Base-by-base conservation (phyloP, 2,329 filamentous ascomycete species). In the Rhynchosporium agropyri region DNA sequence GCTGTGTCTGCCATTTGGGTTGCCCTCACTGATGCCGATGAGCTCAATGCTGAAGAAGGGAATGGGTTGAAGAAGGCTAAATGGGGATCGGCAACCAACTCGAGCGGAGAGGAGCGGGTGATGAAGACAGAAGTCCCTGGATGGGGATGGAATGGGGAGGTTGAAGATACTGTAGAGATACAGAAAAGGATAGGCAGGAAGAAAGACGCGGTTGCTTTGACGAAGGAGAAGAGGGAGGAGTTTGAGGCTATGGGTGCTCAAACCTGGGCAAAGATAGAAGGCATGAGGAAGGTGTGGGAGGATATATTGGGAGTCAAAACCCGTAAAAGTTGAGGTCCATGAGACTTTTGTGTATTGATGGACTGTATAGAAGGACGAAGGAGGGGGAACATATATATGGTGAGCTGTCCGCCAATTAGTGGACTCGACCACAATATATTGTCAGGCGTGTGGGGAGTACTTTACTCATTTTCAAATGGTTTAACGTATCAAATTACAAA, bases 121-220 rank as follows among this genome's bases (percentile, higher is more conserved):
- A 89, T 88, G 76, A 85, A 86, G 71, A 96, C 92, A 1, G 91
- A 97, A 75, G 88, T 96, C 3, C 87, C 91, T 49, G 91, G 92
- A 7, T 97, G 93, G 92, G 93, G 92, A 0, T 89, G 87, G 76
- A 79, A 85, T 67, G 87, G 89, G 61, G 78, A 76, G 66, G 70
- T 86, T 73, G 76, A 76, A 49, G 69, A 74, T 72, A 70, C 76
- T 79, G 46, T 71, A 77, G 50, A 81, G 60, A 77, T 85, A 68
- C 77, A 79, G 49, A 82, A 79, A 70, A 78, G 80, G 29, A 79
- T 81, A 10, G 85, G 85, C 0, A 81, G 91, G 66, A 88, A 84
- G 74, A 79, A 80, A 3, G 83, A 81, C 13, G 83, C 84, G 1
- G 76, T 73, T 29, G 81, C 88, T 59, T 76, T 87, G 53, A 92